phyloP scores from a whole-genome alignment of 352 stramenopile genomes.

The Phytopythium aichiense region DNA sequence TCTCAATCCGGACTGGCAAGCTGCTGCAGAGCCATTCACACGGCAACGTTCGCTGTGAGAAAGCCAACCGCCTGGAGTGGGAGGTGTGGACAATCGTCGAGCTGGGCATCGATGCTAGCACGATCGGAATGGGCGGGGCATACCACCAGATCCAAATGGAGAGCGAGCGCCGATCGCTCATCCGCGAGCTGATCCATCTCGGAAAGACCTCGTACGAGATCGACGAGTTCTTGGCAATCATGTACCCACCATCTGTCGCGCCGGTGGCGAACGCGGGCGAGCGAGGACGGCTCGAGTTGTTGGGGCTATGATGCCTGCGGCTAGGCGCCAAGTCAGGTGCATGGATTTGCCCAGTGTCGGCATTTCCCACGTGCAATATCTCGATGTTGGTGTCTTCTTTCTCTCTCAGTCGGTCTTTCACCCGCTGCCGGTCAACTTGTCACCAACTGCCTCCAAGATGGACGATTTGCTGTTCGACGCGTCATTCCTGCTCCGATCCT shows the following conservation, averaged over 20 bases:
- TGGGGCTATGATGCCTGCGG: no score
- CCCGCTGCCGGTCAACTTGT: no score
- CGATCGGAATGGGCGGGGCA: no score
- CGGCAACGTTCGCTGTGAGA: conserved; percentile 16
- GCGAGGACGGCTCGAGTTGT: no score
- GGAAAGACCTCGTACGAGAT: not conserved
- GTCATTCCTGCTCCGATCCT: no score
- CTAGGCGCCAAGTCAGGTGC: no score
- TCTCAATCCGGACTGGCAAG: conserved; percentile 25
- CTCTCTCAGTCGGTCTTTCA: no score
- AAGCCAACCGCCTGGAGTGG: conserved; percentile 13
- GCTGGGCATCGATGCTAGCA: not conserved
- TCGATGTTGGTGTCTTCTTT: no score
- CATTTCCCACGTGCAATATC: no score
- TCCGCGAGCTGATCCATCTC: not conserved
- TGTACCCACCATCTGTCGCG: not conserved
- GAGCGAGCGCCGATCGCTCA: not conserved
- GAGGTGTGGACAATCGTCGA: conserved; percentile 25
- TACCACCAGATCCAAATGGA: not conserved
- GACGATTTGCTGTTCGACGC: no score
- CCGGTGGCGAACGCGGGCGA: not conserved
- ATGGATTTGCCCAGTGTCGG: no score
- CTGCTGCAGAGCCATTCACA: conserved; percentile 20
- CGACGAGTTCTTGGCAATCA: not conserved
- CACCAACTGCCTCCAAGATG: no score